phyloP scores from a whole-genome alignment of 2,329 filamentous ascomycete species.

The Fusarium nisikadoi region DNA sequence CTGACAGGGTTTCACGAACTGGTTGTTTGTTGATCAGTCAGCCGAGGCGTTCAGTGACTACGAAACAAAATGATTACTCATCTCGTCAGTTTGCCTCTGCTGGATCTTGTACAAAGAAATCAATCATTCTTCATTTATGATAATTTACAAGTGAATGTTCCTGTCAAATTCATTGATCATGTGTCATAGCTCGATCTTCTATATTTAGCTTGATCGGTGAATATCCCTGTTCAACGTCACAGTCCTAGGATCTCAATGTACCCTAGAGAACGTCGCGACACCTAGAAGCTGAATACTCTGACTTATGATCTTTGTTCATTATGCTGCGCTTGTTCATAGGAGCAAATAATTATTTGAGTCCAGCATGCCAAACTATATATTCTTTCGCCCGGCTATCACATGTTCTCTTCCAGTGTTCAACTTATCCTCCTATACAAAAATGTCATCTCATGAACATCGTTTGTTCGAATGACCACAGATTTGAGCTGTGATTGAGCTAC shows the following conservation, averaged over 20 bases:
- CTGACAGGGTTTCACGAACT: slow-evolving; percentile 12
- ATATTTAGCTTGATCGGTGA: neutral
- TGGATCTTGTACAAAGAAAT: neutral
- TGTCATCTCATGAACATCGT: rapidly evolving
- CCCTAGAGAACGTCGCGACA: neutral
- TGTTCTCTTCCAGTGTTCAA: neutral
- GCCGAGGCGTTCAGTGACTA: neutral
- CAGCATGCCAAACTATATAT: neutral
- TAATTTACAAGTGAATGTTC: neutral
- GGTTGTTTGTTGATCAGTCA: slow-evolving; percentile 1
- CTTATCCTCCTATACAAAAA: no score
- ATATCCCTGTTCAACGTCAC: neutral
- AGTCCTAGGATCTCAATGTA: neutral
- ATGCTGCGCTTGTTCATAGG: neutral
- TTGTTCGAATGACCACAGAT: rapidly evolving
- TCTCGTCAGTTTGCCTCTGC: neutral
- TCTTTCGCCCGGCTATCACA: rapidly evolving
- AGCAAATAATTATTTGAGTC: neutral
- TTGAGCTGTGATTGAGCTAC: no score
- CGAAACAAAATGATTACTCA: neutral
- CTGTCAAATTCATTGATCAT: neutral
- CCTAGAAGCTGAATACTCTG: neutral
- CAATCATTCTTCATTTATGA: neutral
- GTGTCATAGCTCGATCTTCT: neutral
- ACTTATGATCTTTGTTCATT: neutral